Conservation (phyloP, 768 basidiomycete genomes). For the Rhodotorula taiwanensis region DNA sequence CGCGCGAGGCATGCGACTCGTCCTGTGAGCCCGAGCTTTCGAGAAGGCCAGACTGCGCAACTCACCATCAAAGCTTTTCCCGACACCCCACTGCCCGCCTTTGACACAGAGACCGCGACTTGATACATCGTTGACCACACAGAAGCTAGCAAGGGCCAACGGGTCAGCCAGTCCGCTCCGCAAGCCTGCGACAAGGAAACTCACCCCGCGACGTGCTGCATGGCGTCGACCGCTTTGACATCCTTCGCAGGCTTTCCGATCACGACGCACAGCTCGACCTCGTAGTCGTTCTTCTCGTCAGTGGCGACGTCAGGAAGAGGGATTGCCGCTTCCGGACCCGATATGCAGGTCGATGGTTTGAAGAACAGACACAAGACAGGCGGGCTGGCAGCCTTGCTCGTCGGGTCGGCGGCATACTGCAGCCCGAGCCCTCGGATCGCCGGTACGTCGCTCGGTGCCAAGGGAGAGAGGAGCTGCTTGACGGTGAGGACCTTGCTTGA, state of each 20-base stretch:
- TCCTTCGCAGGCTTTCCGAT: constrained; percentile 43
- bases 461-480: constrained; percentile 18
- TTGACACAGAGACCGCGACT: constrained; percentile 29
- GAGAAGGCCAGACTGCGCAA: neutral
- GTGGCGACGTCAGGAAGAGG: constrained; percentile 37
- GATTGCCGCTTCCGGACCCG: constrained; percentile 41
- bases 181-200: neutral
- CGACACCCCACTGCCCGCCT: constrained; percentile 35
- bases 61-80: constrained; percentile 30
- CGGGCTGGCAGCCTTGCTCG: constrained; percentile 11
- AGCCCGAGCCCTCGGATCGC: constrained; percentile 28
- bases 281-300: constrained; percentile 41
- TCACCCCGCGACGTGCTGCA: constrained; percentile 41
- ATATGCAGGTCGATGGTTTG: constrained; percentile 43
- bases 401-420: constrained; percentile 15
- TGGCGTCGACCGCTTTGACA: constrained; percentile 42
- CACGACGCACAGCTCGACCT: constrained; percentile 44
- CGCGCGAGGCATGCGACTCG: neutral
- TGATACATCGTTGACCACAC: constrained; percentile 42
- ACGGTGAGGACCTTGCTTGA: constrained; percentile 17
- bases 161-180: too few relatives aligned
- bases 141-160: too few relatives aligned
- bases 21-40: neutral
- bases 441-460: constrained; percentile 3
- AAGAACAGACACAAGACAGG: constrained; percentile 42